Evolutionary conservation across 2,329 filamentous ascomycete genomes (phyloP).

Genomic region (Ascochyta koolunga): DNA sequence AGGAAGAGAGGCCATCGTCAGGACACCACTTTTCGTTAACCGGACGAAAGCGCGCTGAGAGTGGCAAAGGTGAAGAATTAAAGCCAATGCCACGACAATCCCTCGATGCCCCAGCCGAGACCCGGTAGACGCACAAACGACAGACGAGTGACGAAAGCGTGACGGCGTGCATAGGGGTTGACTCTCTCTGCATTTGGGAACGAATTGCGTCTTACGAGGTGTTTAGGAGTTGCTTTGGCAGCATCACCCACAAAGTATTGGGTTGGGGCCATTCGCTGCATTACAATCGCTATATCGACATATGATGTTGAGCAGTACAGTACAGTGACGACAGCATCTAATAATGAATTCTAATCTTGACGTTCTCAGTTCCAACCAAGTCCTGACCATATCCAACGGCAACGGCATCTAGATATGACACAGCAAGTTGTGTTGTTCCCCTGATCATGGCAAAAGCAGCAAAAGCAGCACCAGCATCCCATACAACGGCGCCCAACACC

Average conservation of each 20-base stretch:
- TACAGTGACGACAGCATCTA: constrained; percentile 11
- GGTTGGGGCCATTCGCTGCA: constrained; percentile 18
- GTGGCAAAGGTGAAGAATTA: constrained; percentile 70
- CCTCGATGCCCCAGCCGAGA: constrained; percentile 33
- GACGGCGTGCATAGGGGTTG: background rate
- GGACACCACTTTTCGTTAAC: constrained; percentile 68
- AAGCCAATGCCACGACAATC: constrained; percentile 62
- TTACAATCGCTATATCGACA: constrained; percentile 21
- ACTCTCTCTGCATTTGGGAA: background rate
- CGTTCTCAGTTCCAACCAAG: background rate
- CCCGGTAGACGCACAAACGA: constrained; percentile 21
- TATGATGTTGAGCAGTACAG: constrained; percentile 6
- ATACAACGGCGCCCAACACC: background rate
- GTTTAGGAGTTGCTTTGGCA: constrained; percentile 20
- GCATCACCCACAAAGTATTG: constrained; percentile 23
- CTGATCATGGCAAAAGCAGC: background rate
- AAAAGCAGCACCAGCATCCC: background rate
- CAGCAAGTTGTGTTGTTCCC: background rate
- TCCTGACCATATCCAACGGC: background rate
- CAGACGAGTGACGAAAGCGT: constrained; percentile 5
- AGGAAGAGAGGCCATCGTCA: constrained; percentile 51
- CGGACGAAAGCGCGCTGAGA: constrained; percentile 76
- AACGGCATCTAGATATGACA: background rate
- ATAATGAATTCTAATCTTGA: constrained; percentile 11
- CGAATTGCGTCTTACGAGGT: constrained; percentile 13